Conservation (phyloP, 2,329 filamentous ascomycete genomes). For the Phialophora tarda region DNA sequence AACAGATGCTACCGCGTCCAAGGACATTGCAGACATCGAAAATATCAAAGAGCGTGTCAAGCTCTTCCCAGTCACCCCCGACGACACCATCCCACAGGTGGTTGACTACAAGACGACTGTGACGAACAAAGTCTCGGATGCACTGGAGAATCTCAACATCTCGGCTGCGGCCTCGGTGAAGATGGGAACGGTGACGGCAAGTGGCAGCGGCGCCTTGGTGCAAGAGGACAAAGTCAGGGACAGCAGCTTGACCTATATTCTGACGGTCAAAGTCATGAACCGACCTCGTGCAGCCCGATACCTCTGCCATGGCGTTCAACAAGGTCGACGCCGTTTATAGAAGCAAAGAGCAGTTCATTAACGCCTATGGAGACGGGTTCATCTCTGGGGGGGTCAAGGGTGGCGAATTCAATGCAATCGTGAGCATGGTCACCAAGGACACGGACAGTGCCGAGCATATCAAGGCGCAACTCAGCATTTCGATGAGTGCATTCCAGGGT, state of each 20-base stretch:
- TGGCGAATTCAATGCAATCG: background rate
- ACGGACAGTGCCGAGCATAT: background rate
- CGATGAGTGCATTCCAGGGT: background rate
- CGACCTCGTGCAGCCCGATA: background rate
- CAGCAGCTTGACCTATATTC: background rate
- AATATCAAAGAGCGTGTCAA: conserved; percentile 1
- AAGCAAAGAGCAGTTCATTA: background rate
- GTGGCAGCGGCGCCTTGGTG: background rate
- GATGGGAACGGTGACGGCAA: background rate
- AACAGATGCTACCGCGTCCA: background rate
- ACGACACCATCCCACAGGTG: background rate
- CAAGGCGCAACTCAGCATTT: background rate
- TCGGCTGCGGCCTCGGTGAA: background rate
- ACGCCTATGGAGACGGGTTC: background rate
- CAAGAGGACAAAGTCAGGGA: background rate
- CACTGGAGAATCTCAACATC: conserved; percentile 1
- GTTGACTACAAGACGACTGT: background rate
- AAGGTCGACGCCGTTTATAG: background rate
- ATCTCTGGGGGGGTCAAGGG: background rate
- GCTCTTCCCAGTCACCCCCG: background rate
- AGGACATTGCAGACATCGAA: background rate
- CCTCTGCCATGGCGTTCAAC: background rate
- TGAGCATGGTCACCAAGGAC: background rate
- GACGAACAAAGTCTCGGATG: background rate
- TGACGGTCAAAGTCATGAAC: conserved; percentile 1